Evolutionary conservation across 2,329 filamentous ascomycete genomes (phyloP).

Genomic region (Aspergillus hiratsukae): DNA sequence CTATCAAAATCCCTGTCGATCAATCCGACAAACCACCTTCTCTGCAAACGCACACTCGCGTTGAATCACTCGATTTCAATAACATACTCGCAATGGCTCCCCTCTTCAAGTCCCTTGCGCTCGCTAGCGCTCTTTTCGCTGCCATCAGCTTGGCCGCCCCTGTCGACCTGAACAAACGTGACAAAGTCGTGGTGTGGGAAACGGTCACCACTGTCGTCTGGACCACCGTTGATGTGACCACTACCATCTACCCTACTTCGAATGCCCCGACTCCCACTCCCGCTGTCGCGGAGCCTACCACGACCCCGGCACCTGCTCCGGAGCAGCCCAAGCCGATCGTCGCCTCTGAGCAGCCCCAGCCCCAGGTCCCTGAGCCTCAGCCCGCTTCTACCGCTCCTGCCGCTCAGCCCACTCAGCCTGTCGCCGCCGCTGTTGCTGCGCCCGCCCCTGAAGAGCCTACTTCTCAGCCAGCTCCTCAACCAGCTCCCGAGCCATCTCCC

Average conservation of each 20-base stretch:
- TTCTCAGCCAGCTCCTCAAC: background rate
- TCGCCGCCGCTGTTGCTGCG: background rate
- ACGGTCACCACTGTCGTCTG: conserved; percentile 46
- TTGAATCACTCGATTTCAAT: conserved; percentile 7
- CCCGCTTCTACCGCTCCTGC: conserved; percentile 8
- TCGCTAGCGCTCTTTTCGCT: conserved; percentile 33
- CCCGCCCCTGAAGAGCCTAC: background rate
- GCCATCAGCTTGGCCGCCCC: conserved; percentile 28
- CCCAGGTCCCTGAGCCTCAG: conserved; percentile 10
- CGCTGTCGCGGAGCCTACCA: conserved; percentile 9
- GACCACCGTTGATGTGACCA: conserved; percentile 47
- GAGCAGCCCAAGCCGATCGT: conserved; percentile 6
- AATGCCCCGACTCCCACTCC: conserved; percentile 18
- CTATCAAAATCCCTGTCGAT: background rate
- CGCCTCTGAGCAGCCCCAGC: conserved; percentile 10
- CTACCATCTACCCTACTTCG: conserved; percentile 42
- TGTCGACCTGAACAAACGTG: conserved; percentile 30
- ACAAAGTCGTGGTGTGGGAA: conserved; percentile 42
- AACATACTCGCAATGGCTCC: conserved; percentile 30
- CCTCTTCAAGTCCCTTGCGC: conserved; percentile 33
- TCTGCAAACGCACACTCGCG: background rate
- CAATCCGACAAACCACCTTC: background rate
- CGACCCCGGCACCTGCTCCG: conserved; percentile 6
- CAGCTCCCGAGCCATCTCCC: no score
- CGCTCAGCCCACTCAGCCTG: background rate